phyloP scores from a whole-genome alignment of 768 basidiomycete species.

The Leccinum uliginosum region DNA sequence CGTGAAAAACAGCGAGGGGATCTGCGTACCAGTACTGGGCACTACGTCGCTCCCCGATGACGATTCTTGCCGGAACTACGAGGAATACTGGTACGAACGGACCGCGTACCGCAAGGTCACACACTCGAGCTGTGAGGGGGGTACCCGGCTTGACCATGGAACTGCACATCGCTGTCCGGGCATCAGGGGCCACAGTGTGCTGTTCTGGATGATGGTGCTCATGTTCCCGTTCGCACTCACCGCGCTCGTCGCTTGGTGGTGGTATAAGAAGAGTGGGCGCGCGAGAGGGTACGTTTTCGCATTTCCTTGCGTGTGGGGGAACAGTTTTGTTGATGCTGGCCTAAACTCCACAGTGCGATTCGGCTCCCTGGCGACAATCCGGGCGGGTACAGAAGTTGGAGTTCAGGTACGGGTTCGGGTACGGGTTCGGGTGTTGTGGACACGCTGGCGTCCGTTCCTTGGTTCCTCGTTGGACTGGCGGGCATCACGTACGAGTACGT shows the following conservation, averaged over 20 bases:
- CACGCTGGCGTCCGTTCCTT: constrained; percentile 84
- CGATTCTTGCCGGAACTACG: constrained; percentile 53
- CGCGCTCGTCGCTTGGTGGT: constrained; percentile 74
- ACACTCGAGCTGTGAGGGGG: constrained; percentile 83
- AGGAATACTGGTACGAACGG: constrained; percentile 90
- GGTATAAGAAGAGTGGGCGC: constrained; percentile 68
- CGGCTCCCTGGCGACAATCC: constrained; percentile 59
- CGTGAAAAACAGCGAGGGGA: constrained; percentile 57
- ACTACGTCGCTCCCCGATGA: constrained; percentile 60
- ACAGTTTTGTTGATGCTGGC: constrained; percentile 2
- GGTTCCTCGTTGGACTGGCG: constrained; percentile 78
- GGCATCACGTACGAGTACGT: constrained; percentile 72
- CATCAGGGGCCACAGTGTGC: constrained; percentile 58
- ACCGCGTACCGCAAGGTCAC: constrained; percentile 90
- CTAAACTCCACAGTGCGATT: constrained; percentile 51
- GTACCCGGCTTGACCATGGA: constrained; percentile 75
- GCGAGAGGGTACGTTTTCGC: constrained; percentile 61
- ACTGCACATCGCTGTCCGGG: constrained; percentile 76
- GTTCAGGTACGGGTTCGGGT: constrained; percentile 10
- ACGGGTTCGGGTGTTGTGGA: constrained; percentile 49
- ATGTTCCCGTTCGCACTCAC: constrained; percentile 76
- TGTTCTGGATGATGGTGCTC: constrained; percentile 84
- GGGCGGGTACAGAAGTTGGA: constrained; percentile 18
- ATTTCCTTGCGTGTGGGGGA: background rate
- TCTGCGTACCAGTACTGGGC: constrained; percentile 76